Base-by-base conservation (phyloP, 2,329 filamentous ascomycete genomes). In the Daldinia eschscholtzii region DNA sequence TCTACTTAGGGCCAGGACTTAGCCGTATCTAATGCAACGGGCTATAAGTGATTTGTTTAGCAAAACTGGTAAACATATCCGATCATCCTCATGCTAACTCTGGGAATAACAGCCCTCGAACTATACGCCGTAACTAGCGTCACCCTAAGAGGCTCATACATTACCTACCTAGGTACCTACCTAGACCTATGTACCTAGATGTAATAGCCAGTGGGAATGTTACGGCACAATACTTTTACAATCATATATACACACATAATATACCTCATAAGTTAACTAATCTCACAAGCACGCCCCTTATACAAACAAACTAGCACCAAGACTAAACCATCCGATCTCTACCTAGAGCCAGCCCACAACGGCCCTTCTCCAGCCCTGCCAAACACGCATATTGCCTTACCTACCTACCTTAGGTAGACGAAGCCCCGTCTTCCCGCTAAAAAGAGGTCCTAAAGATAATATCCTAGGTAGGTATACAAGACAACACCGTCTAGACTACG, bases 311-410 rank as follows among this genome's bases (percentile, higher is more conserved):
- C 20, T 46, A 46, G 4, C 42, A 23, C 20, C 26, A 23, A 7
- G 2, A 23, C 10, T 28, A 15, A 26, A 48, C 5, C 44, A 15
- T n/a, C 23, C 44, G 4, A 28, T 48, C 44, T 48, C 44, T 48
- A 26, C 20, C 20, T 26, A 28, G 7, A n/a, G 12, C 44, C 4
- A 48, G 28, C 2, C 2, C 44, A 10, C 23, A 28, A n/a, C 12
- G 12, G 44, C 7, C 28, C 23, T 28, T 26, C 44, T 28, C 20
- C 12, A 48, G 23, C 23, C 44, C 44, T 48, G 44, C 20, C 12
- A 48, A 48, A 48, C 44, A 48, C 28, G 44, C 44, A 48, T 48
- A 23, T 23, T n/a, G n/a, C n/a, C n/a, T n/a, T n/a, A n/a, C n/a
- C n/a, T 23, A 23, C 2, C 20, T 23, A 23, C 2, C 20, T n/a